phyloP scores from a whole-genome alignment of 768 basidiomycete genomes.

The Leccinum fibrillosum region DNA sequence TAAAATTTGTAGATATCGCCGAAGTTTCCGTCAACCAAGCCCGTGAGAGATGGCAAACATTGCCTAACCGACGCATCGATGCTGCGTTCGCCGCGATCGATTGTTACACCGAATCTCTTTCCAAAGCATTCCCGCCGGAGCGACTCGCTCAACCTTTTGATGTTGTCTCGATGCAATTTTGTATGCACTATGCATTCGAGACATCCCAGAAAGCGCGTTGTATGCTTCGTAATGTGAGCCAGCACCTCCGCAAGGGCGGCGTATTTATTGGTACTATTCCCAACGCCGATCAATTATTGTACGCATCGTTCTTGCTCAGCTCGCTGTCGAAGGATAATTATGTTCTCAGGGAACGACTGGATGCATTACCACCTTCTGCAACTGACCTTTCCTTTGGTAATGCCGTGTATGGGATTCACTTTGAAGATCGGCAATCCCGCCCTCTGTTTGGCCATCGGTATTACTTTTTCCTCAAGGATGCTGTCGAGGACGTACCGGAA shows the following conservation, averaged over 20 bases:
- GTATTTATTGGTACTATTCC: conserved; percentile 98
- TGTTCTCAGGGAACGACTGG: conserved; percentile 61
- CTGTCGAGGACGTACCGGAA: conserved; percentile 96
- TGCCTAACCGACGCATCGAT: conserved; percentile 56
- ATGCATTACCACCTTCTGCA: conserved; percentile 60
- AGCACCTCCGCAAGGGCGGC: conserved; percentile 78
- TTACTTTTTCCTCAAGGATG: conserved; percentile 90
- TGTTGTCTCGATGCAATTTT: conserved; percentile 98
- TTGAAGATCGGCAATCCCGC: conserved; percentile 63
- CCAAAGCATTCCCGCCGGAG: conserved; percentile 61
- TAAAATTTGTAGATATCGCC: conserved; percentile 69
- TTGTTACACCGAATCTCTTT: conserved; percentile 76
- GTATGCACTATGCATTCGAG: conserved; percentile 99
- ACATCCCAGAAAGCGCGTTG: conserved; percentile 78
- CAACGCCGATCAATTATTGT: conserved; percentile 83
- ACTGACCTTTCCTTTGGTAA: conserved; percentile 85
- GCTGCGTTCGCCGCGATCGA: conserved; percentile 85
- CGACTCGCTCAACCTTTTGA: conserved; percentile 74
- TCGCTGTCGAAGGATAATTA: conserved; percentile 13
- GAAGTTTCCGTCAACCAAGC: conserved; percentile 87
- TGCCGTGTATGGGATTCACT: conserved; percentile 83
- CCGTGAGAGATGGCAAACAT: conserved; percentile 58
- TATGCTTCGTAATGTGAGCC: conserved; percentile 90
- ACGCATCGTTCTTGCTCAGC: conserved; percentile 32
- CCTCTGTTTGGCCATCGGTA: conserved; percentile 88